Evolutionary conservation across 768 basidiomycete species (phyloP).

Genomic region (Coprinopsis cinerea): DNA sequence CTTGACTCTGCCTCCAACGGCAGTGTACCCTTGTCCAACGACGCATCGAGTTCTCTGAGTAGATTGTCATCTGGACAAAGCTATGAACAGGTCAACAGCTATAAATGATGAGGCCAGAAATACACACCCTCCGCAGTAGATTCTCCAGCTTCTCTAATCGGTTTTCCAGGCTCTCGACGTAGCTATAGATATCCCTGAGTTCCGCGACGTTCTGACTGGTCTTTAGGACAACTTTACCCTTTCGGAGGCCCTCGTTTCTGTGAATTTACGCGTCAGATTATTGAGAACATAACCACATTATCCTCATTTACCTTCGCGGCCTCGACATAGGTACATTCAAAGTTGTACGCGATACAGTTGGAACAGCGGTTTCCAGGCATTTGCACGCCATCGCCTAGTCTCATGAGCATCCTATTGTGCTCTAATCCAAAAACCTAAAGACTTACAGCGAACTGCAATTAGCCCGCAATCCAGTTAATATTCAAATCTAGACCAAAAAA

Average conservation of each 20-base stretch:
- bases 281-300: slow-evolving; percentile 13
- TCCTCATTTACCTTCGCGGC: slow-evolving; percentile 52
- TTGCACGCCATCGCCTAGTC: slow-evolving; percentile 62
- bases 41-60: slow-evolving; percentile 46
- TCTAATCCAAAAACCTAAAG: background rate
- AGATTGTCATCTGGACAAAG: slow-evolving; percentile 62
- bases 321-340: slow-evolving; percentile 66
- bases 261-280: background rate
- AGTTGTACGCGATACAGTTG: slow-evolving; percentile 58
- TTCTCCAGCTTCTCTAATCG: slow-evolving; percentile 57
- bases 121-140: slow-evolving; percentile 38
- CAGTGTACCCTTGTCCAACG: slow-evolving; percentile 21
- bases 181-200: slow-evolving; percentile 24
- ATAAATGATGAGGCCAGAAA: background rate
- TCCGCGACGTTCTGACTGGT: background rate
- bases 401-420: background rate
- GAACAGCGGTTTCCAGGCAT: slow-evolving; percentile 63
- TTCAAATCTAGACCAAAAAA: no score
- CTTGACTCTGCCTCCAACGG: slow-evolving; percentile 15
- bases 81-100: slow-evolving; percentile 24
- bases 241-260: slow-evolving; percentile 59
- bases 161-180: slow-evolving; percentile 58
- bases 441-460: slow-evolving; percentile 1
- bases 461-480: slow-evolving; percentile 1
- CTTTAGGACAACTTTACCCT: slow-evolving; percentile 32